Evolutionary conservation across 352 stramenopile genomes (phyloP), one percentile per base, ranked within the genome.

Genomic region (Globisporangium camurandrum): DNA sequence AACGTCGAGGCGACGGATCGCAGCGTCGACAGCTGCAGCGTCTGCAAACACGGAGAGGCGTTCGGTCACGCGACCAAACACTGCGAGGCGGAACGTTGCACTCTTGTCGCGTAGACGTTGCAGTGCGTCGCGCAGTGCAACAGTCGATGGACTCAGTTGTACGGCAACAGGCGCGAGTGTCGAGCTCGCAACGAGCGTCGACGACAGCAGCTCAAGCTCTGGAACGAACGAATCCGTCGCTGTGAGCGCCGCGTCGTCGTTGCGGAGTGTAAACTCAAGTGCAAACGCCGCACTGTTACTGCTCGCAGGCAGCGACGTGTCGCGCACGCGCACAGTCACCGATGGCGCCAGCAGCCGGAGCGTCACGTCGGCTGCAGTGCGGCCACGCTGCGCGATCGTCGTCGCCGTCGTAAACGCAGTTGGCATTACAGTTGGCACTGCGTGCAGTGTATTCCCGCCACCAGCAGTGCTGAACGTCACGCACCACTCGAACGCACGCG

Each of bases 401-500:
- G 39, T 36, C 17, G 28, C 16, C 3, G 19, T 26, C 23, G 46
- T 54, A 30, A 59, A 54, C 23, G 53, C 34, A 19, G 27, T 11
- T 1, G 23, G n/a, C n/a, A 46, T 38, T 5, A 17, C 30, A 12
- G 17, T 39, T 27, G 38, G 14, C 9, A 23, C 34, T 26, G 30
- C 46, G 3, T 54, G 28, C 7, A 46, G 45, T 11, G 20, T 46
- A 6, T 7, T 11, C 23, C 17, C 31, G 31, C 51, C 39, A 33
- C 46, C 40, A 5, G 20, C 48, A 19, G 46, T 23, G 2, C 45
- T 46, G 31, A 64, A 64, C 12, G 57, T 64, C 17, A 64, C 42
- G 4, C 38, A 44, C 57, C 57, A 64, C 46, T 56, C 44, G 19
- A 64, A 64, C 0, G 27, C 41, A 16, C 39, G 24, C n/a, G n/a